These are phyloP conservation scores for Candida xiaguanensis DNA, from an alignment of 805 yeast genomes.

Conservation along the genomic window DNA sequence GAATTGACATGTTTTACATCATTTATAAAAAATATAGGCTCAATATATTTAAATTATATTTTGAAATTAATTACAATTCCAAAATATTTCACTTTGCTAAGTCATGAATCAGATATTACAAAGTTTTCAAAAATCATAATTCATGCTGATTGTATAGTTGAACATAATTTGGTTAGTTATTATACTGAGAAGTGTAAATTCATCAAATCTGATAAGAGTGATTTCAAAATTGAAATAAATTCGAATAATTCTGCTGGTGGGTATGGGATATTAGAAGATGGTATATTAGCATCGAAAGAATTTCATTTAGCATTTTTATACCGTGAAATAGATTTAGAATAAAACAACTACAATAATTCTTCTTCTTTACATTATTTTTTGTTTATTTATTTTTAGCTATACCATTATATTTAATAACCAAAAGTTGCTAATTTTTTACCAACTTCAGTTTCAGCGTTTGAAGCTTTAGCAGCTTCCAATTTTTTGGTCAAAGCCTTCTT, in stretches of 20 bases:
- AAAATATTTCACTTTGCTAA: slow-evolving; percentile 5
- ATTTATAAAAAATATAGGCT: slow-evolving; percentile 39
- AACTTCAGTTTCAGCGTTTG: slow-evolving; percentile 87
- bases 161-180: slow-evolving; percentile 46
- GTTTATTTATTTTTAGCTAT: not conserved
- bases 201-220: slow-evolving; percentile 18
- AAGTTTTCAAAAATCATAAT: slow-evolving; percentile 17
- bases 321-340: slow-evolving; percentile 16
- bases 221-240: slow-evolving; percentile 12
- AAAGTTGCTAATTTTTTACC: slow-evolving; percentile 91
- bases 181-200: slow-evolving; percentile 43
- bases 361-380: not conserved
- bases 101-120: slow-evolving; percentile 1
- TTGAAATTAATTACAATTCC: slow-evolving; percentile 15
- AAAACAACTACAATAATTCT: no score
- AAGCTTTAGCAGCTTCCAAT: slow-evolving; percentile 78
- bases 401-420: slow-evolving; percentile 82
- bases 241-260: slow-evolving; percentile 13
- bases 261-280: slow-evolving; percentile 30
- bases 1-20: slow-evolving; percentile 55
- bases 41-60: slow-evolving; percentile 23
- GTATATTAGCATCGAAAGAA: slow-evolving; percentile 32
- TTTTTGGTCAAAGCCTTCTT: slow-evolving; percentile 95
- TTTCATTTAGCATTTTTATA: slow-evolving; percentile 40
- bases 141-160: slow-evolving; percentile 42